Base-by-base conservation (phyloP, 257 asterid species). In the Anisodus tanguticus region DNA sequence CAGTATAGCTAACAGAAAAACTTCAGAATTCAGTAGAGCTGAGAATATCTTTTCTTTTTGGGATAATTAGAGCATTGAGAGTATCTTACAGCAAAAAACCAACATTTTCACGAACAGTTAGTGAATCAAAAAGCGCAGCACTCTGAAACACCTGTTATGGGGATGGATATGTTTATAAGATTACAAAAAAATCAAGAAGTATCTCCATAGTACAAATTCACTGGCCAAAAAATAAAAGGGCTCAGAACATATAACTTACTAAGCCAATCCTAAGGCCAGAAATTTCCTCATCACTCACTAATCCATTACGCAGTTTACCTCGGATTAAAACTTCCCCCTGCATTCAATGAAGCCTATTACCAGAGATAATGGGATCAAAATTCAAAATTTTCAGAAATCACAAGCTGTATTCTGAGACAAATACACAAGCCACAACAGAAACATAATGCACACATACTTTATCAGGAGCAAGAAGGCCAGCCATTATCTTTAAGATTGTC, bases 401-500 rank as follows among this genome's bases (percentile, higher is more conserved):
- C 81, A 15, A 53, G 63, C 81, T 53, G 81, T 51, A 26, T 26
- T 26, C 60, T 51, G 47, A 76, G 13, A 76, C 9, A 26, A 45
- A 71, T 71, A 45, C 57, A 1, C 79, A 71, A 9, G 79, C 57
- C 57, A 71, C 57, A 41, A n/a, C 5, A 77, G 82, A 77, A 53
- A 53, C 43, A 77, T 16, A 53, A 26, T 51, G n/a, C 49, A 13
- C 60, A 22, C 49, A 85, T 89, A 95, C 99, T 98, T 90, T 90
- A 88, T 97, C 99, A 43, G 99, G 99, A 87, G 96, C 98, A 90
- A 97, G 97, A 87, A 97, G 98, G 86, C 99, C 99, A 53, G 99
- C 98, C 90, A 97, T 93, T 86, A 97, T 92, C 93, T 97, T 97
- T 90, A 97, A 91, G 71, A 97, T 93, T 77, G 99, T 97, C 49